Evolutionary conservation across 2,329 filamentous ascomycete species (phyloP), one percentile per base, ranked within the genome.

Genomic region (Calonectria henricotiae): DNA sequence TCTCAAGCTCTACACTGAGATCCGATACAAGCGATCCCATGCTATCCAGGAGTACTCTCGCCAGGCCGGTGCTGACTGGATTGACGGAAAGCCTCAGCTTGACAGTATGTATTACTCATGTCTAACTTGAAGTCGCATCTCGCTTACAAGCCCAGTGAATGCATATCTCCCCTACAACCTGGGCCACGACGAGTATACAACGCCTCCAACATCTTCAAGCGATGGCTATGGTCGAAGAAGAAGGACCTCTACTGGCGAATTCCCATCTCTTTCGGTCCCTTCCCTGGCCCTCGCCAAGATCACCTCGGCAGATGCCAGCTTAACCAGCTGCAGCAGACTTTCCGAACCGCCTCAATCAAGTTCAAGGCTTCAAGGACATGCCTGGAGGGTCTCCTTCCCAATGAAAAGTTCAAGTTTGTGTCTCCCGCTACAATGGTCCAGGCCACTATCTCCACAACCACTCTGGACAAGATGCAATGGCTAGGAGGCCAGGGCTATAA

Each of bases 401-500:
- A 86, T 0, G 81, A 84, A 0, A 85, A 85, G 0, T 80, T 89
- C 73, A 84, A 82, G 67, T 87, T 89, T 81, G 85, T 83, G 69
- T 87, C 85, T 0, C 85, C 83, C 3, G 79, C 82, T 0, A 89
- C 87, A 0, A 77, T 87, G 3, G 85, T 83, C 4, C 79, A 82
- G 9, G 86, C 84, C 1, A 86, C 82, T 63, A 80, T 86, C 72
- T 84, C 82, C 1, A 78, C 81, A 27, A 88, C 73, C 81, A 84
- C 83, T 1, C 79, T 89, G 5, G 78, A 82, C 51, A 86, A 88
- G 4, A 86, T 92, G 84, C 83, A 86, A 35, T 92, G 89, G 89
- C 85, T 92, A 0, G 89, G 88, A 6, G 90, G 90, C 2, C 79
- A 81, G 1, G 89, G 89, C 1, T 92, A 92, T 75, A 85, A 83